phyloP scores from a whole-genome alignment of 2,329 filamentous ascomycete genomes.

The Zopfia rhizophila region DNA sequence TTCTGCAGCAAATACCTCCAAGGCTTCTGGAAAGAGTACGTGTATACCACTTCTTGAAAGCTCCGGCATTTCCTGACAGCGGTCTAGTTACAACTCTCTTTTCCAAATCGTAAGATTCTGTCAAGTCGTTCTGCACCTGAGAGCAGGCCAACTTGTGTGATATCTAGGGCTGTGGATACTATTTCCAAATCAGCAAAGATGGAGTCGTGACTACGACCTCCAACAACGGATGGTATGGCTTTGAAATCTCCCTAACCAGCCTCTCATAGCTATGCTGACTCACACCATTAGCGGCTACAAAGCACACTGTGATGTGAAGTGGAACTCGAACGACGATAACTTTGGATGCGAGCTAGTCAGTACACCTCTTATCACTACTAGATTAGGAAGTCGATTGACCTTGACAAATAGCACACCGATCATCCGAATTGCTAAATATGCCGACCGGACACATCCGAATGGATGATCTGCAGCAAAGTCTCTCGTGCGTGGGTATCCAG shows the following conservation, averaged over 20 bases:
- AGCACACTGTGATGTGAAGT: neutral
- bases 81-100: neutral
- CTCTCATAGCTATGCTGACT: too few species aligned
- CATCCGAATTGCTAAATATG: conserved; percentile 1
- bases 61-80: too few species aligned
- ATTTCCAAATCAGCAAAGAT: neutral
- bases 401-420: neutral
- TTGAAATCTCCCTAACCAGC: too few species aligned
- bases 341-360: neutral
- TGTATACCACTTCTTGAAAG: too few species aligned
- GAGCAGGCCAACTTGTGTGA: too few species aligned
- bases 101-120: neutral
- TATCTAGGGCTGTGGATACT: neutral
- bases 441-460: too few species aligned
- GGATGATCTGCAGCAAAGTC: too few species aligned
- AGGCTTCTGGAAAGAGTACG: neutral
- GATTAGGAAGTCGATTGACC: too few species aligned
- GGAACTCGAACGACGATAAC: neutral
- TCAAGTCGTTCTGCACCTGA: neutral
- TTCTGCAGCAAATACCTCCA: neutral
- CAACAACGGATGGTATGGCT: neutral
- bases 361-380: too few species aligned
- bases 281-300: neutral
- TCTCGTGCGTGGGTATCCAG: too few species aligned
- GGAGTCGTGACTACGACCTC: neutral